Evolutionary conservation across 2,329 filamentous ascomycete genomes (phyloP).

Genomic region (Aureobasidium leucospermi): DNA sequence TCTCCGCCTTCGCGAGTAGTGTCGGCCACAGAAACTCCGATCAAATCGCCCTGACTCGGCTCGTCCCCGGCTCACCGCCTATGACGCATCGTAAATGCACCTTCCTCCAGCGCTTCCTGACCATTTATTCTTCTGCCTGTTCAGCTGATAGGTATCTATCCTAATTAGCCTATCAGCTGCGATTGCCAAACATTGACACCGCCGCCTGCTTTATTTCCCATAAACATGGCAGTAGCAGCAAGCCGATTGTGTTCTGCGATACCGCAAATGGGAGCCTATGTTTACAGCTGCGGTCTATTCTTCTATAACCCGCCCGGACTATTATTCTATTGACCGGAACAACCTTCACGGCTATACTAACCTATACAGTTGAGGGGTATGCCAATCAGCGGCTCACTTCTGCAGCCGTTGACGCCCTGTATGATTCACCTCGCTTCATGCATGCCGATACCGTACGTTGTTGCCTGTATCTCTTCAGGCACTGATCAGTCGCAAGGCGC

Average conservation of each 20-base stretch:
- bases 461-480: background rate
- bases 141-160: background rate
- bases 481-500: background rate
- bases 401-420: background rate
- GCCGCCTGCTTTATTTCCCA: no score
- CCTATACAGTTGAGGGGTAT: background rate
- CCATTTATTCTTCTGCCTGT: conserved; percentile 1
- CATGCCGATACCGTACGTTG: background rate
- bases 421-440: background rate
- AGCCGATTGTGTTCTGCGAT: no score
- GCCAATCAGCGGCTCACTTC: background rate
- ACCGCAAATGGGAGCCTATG: no score
- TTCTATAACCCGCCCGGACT: background rate
- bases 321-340: background rate
- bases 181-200: no score
- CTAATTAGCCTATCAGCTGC: no score
- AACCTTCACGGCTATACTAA: no score
- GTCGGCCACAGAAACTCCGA: conserved; percentile 4
- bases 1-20: conserved; percentile 7
- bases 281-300: background rate
- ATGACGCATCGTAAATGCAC: background rate
- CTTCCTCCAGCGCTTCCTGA: background rate
- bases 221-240: no score
- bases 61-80: background rate
- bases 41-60: background rate